Evolutionary conservation across 441 rosid genomes (phyloP).

Genomic region (Croton setiger): DNA sequence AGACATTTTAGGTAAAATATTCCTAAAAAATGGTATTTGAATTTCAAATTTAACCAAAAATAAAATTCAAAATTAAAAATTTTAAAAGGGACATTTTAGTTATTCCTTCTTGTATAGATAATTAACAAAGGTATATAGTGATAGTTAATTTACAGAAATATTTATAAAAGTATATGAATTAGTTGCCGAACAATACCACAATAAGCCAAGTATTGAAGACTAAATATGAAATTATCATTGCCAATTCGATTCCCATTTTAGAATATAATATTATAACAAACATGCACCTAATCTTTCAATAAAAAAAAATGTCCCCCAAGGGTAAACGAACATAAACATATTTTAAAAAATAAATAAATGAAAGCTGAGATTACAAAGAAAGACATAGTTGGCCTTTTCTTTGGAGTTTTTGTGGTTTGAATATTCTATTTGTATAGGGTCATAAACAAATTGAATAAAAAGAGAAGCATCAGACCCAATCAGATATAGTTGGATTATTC

Average conservation of each 20-base stretch:
- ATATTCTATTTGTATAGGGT: constrained; percentile 2
- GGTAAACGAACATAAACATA: background rate
- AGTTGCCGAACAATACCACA: background rate
- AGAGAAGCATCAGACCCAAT: background rate
- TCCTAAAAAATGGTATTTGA: no score
- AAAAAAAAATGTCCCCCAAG: background rate
- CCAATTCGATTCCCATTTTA: background rate
- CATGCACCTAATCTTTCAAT: no score
- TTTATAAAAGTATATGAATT: background rate
- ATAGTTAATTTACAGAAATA: background rate
- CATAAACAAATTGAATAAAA: background rate
- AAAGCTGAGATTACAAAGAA: constrained; percentile 27
- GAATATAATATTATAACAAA: background rate
- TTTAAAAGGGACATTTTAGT: no score
- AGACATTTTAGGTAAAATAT: no score
- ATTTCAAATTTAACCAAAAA: no score
- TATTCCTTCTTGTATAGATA: background rate
- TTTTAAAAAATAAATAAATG: no score
- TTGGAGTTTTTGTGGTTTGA: background rate
- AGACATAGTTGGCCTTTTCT: background rate
- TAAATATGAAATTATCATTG: background rate
- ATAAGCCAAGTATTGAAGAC: background rate
- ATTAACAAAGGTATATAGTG: background rate
- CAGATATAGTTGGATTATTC: no score
- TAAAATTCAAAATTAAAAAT: no score